Base-by-base conservation (phyloP, 306 rosid species). In the Lupinus albus region DNA sequence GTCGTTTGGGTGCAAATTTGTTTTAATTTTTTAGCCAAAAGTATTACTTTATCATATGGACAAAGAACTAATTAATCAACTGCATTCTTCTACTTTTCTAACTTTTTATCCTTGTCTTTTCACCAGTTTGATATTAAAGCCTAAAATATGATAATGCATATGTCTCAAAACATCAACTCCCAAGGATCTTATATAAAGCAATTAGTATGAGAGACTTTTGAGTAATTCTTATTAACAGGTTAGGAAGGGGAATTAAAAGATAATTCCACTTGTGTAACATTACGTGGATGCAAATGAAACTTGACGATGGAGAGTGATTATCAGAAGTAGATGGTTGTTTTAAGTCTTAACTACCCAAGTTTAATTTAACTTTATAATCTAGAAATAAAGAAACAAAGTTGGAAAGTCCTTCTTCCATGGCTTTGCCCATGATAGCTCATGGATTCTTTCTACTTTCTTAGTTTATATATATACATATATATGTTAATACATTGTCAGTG, bases 1-100 rank as follows among this genome's bases (percentile, higher is more conserved):
- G 17, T 0, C 35, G 64, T 61, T 68, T 80, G 72, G 71, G 42
- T 18, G 76, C 72, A 39, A 14, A 12, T 76, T 61, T 68, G 73
- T n/a, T n/a, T n/a, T n/a, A n/a, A n/a, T n/a, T n/a, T n/a, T n/a
- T n/a, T n/a, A n/a, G n/a, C n/a, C n/a, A 11, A 42, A 42, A 2
- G 4, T 42, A 42, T 42, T 42, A 11, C 14, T n/a, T 1, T 42
- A 6, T 0, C 8, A 4, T 6, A 36, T 8, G 8, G n/a, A n/a
- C n/a, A 9, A 9, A 41, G 11, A 9, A 9, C 8, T n/a, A n/a
- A n/a, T n/a, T n/a, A n/a, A n/a, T n/a, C n/a, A n/a, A n/a, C n/a
- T 1, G 1, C 48, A 3, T 42, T 3, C 12, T 42, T 42, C 6
- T 42, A 11, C 1, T 42, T 11, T 42, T 42, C 14, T 11, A 42